Percentiles rank a stretch among this genome's conserved stretches.
Conservation (phyloP, 2,329 filamentous ascomycete genomes). For the Fusarium pseudocircinatum region DNA sequence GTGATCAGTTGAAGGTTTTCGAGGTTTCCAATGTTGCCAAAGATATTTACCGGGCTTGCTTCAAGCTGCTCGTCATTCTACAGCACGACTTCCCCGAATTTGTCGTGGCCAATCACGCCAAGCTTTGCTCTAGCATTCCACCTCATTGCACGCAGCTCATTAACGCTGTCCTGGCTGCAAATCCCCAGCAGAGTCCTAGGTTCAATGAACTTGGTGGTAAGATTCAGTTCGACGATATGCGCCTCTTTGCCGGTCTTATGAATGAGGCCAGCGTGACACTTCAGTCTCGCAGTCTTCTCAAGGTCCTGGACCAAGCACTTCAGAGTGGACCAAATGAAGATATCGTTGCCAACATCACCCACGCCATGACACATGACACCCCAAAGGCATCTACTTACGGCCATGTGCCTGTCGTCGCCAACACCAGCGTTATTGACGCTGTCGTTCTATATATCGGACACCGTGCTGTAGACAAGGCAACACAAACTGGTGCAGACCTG, state of each 20-base stretch:
- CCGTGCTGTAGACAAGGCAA: slow-evolving; percentile 70
- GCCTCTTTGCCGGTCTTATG: slow-evolving; percentile 71
- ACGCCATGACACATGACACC: slow-evolving; percentile 72
- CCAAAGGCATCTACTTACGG: slow-evolving; percentile 71
- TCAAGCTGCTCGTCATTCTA: slow-evolving; percentile 84
- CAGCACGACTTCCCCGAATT: slow-evolving; percentile 97
- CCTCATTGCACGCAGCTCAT: slow-evolving; percentile 86
- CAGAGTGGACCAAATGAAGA: slow-evolving; percentile 74
- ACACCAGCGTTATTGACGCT: slow-evolving; percentile 78
- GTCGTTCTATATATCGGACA: slow-evolving; percentile 85
- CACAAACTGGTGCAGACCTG: slow-evolving; percentile 67
- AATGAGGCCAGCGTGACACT: slow-evolving; percentile 69
- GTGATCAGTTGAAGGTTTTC: slow-evolving; percentile 80
- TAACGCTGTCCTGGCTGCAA: slow-evolving; percentile 87
- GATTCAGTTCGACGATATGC: slow-evolving; percentile 78
- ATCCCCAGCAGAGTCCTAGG: slow-evolving; percentile 75
- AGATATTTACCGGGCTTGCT: slow-evolving; percentile 83
- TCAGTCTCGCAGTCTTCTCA: slow-evolving; percentile 64
- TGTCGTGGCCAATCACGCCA: slow-evolving; percentile 84
- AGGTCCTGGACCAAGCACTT: slow-evolving; percentile 67
- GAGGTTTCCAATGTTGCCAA: slow-evolving; percentile 76
- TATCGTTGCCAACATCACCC: slow-evolving; percentile 78
- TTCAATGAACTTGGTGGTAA: slow-evolving; percentile 77
- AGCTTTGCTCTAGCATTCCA: slow-evolving; percentile 83
- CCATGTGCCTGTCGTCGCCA: slow-evolving; percentile 72